These are phyloP conservation scores for Solanum ossicruentum DNA, from an alignment of 257 asterid genomes.

Conservation along the genomic window DNA sequence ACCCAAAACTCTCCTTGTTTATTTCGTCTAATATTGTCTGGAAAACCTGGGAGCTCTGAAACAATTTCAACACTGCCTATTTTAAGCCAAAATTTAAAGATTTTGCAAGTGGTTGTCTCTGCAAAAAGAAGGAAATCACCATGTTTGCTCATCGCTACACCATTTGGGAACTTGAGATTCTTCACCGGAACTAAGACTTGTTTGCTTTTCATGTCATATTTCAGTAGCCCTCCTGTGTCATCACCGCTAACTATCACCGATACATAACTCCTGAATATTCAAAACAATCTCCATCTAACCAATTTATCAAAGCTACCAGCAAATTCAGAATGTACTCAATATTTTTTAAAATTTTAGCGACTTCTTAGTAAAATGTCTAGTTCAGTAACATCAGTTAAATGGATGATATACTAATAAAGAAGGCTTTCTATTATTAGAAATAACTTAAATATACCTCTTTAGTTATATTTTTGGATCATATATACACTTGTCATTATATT, in stretches of 20 bases:
- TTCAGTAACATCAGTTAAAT: background rate
- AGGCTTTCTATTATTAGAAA: too few relatives aligned
- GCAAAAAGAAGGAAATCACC: conserved; percentile 44
- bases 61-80: conserved; percentile 26
- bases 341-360: too few relatives aligned
- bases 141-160: conserved; percentile 46
- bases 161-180: conserved; percentile 61
- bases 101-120: conserved; percentile 49
- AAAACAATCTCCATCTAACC: background rate
- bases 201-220: conserved; percentile 29
- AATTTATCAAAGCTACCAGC: background rate
- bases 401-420: background rate
- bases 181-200: conserved; percentile 24
- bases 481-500: too few relatives aligned
- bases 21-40: conserved; percentile 57
- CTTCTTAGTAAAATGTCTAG: too few relatives aligned
- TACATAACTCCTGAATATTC: conserved; percentile 29
- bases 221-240: conserved; percentile 48
- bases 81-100: conserved; percentile 44
- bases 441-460: too few relatives aligned
- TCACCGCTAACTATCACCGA: conserved; percentile 35
- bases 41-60: conserved; percentile 42
- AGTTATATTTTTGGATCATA: too few relatives aligned
- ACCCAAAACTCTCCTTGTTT: conserved; percentile 64
- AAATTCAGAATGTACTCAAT: background rate